A percentile compares a stretch with the other conserved stretches of the same genome.
Conservation (phyloP, 495 filamentous ascomycete species). For the Xylaria acuta region DNA sequence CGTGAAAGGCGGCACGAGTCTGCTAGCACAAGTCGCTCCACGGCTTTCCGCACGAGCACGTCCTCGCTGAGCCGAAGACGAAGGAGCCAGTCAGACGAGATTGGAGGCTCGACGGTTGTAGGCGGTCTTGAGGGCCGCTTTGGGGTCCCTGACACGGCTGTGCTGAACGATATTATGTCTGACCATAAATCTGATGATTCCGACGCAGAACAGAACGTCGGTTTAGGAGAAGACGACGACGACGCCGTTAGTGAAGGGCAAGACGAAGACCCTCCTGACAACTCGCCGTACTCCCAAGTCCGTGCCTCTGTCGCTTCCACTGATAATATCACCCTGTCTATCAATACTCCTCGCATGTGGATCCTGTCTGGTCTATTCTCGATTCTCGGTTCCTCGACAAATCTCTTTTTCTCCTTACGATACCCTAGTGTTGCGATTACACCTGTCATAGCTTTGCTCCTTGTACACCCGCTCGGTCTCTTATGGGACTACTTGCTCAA, state of each 20-base stretch:
- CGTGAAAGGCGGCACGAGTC: slow-evolving; percentile 32
- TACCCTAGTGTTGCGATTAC: slow-evolving; percentile 88
- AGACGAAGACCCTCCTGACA: slow-evolving; percentile 62
- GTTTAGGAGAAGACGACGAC: slow-evolving; percentile 32
- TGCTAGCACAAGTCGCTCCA: slow-evolving; percentile 26
- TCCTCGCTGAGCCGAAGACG: slow-evolving; percentile 36
- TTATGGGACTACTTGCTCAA: slow-evolving; percentile 77
- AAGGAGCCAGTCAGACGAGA: slow-evolving; percentile 45
- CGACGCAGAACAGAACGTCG: slow-evolving; percentile 25
- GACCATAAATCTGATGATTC: slow-evolving; percentile 36
- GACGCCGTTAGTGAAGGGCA: slow-evolving; percentile 42
- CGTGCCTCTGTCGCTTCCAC: slow-evolving; percentile 76
- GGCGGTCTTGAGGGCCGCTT: slow-evolving; percentile 55
- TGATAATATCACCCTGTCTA: slow-evolving; percentile 75
- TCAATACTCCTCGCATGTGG: slow-evolving; percentile 92
- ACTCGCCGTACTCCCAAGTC: slow-evolving; percentile 75
- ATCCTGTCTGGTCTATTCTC: slow-evolving; percentile 76
- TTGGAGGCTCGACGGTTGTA: slow-evolving; percentile 49
- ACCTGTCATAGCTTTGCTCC: slow-evolving; percentile 79
- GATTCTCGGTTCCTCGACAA: slow-evolving; percentile 79
- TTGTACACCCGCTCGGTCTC: slow-evolving; percentile 81
- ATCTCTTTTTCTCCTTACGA: slow-evolving; percentile 82
- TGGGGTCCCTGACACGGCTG: slow-evolving; percentile 47
- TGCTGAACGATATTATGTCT: slow-evolving; percentile 44
- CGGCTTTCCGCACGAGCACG: slow-evolving; percentile 29